phyloP scores from a whole-genome alignment of 2,329 filamentous ascomycete species.

The Penicillium polonicum region DNA sequence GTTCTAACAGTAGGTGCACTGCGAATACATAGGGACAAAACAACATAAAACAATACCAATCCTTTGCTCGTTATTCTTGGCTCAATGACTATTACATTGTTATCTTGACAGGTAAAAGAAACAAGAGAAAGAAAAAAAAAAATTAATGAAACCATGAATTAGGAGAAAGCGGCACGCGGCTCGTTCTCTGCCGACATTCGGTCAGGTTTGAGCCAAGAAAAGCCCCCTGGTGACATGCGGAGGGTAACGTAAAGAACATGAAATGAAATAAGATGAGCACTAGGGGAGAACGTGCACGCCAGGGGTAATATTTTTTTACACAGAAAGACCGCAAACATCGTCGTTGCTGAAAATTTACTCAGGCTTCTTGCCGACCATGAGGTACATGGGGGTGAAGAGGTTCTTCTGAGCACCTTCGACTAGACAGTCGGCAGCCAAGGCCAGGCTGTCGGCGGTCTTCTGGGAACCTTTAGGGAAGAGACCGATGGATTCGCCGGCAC shows the following conservation, averaged over 20 bases:
- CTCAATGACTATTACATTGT: constrained; percentile 31
- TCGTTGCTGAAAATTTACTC: constrained; percentile 30
- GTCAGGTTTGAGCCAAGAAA: constrained; percentile 7
- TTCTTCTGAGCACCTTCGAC: constrained; percentile 84
- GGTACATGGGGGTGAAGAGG: constrained; percentile 98
- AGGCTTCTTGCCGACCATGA: constrained; percentile 92
- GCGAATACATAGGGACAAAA: background rate
- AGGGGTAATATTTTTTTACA: constrained; percentile 11
- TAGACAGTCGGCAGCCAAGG: constrained; percentile 75
- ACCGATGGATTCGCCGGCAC: constrained; percentile 69
- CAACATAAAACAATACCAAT: constrained; percentile 11
- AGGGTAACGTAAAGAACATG: constrained; percentile 10
- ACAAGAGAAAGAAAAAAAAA: constrained; percentile 13
- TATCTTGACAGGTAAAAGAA: constrained; percentile 22
- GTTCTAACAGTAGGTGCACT: background rate
- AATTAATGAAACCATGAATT: constrained; percentile 18
- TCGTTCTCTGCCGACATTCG: constrained; percentile 7
- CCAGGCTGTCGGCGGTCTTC: constrained; percentile 92
- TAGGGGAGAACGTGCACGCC: constrained; percentile 16
- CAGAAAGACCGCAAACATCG: constrained; percentile 2
- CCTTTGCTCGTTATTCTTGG: constrained; percentile 29
- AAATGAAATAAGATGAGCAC: constrained; percentile 13
- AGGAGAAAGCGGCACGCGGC: constrained; percentile 2
- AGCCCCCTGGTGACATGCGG: constrained; percentile 5
- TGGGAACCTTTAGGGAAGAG: constrained; percentile 80